A percentile compares a stretch with the other conserved stretches of the same genome.
Conservation (phyloP, 2,329 filamentous ascomycete genomes). For the Cercospora canescens region DNA sequence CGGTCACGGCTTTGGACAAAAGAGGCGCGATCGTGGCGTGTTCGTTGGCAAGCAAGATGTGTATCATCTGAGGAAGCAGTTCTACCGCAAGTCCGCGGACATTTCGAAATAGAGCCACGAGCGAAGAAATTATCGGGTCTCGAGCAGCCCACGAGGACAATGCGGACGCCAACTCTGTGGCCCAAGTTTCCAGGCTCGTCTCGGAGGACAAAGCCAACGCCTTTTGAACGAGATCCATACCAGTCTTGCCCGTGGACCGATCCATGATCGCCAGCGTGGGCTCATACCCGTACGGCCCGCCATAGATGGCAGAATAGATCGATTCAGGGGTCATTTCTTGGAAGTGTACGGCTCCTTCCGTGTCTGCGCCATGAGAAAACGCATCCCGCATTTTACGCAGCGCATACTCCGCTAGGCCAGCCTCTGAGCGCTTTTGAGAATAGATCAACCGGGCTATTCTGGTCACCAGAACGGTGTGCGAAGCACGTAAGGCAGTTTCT, state of each 20-base stretch:
- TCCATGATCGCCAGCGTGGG: constrained; percentile 19
- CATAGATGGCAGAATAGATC: constrained; percentile 27
- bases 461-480: constrained; percentile 38
- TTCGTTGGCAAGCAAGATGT: constrained; percentile 73
- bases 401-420: constrained; percentile 47
- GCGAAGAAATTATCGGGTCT: constrained; percentile 68
- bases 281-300: constrained; percentile 30
- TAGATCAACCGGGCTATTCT: constrained; percentile 31
- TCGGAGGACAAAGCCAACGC: constrained; percentile 18
- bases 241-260: neutral
- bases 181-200: constrained; percentile 27
- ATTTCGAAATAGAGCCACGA: constrained; percentile 65
- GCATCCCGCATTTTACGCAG: constrained; percentile 29
- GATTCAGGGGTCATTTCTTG: constrained; percentile 30
- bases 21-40: constrained; percentile 63
- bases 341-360: constrained; percentile 29
- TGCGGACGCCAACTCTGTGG: constrained; percentile 26
- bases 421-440: constrained; percentile 37
- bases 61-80: constrained; percentile 73
- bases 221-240: constrained; percentile 17
- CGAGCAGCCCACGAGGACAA: constrained; percentile 56
- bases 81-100: constrained; percentile 71
- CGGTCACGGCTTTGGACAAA: constrained; percentile 50
- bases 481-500: constrained; percentile 21
- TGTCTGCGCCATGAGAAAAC: constrained; percentile 11